These are phyloP conservation scores for Xylariaceae sp. DNA, from an alignment of 2,329 filamentous ascomycete genomes.

Conservation along the genomic window DNA sequence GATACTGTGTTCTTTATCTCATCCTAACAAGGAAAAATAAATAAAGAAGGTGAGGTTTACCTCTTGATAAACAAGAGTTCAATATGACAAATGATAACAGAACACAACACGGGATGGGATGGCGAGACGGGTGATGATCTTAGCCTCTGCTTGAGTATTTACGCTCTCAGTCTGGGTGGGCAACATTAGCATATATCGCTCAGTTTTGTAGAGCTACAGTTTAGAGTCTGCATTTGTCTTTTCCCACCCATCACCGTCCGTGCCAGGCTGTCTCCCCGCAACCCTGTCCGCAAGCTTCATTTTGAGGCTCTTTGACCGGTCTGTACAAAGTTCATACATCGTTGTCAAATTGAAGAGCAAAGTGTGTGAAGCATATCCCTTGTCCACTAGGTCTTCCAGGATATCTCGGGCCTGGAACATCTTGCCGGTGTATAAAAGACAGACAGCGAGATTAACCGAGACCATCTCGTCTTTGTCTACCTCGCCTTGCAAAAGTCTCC, in stretches of 20 bases:
- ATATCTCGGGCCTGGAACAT: conserved; percentile 67
- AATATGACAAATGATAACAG: too few relatives aligned
- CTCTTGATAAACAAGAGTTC: too few relatives aligned
- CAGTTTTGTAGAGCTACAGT: conserved; percentile 42
- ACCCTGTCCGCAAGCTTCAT: conserved; percentile 66
- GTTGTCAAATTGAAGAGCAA: conserved; percentile 88
- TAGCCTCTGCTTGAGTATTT: too few relatives aligned
- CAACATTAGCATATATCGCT: too few relatives aligned
- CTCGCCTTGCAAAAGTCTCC: conserved; percentile 51
- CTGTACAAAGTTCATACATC: conserved; percentile 87
- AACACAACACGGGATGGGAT: too few relatives aligned
- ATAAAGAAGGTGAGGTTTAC: too few relatives aligned
- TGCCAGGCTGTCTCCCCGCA: conserved; percentile 54
- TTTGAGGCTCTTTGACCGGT: conserved; percentile 70
- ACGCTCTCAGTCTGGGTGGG: too few relatives aligned
- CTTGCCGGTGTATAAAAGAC: conserved; percentile 74
- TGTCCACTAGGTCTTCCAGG: conserved; percentile 64
- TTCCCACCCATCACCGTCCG: conserved; percentile 61
- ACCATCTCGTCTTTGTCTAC: conserved; percentile 64
- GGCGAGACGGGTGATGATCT: too few relatives aligned
- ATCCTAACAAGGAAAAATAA: too few relatives aligned
- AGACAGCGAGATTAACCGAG: conserved; percentile 79
- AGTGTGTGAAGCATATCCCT: conserved; percentile 68
- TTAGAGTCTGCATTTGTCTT: conserved; percentile 74
- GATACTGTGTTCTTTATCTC: too few relatives aligned